These are phyloP conservation scores for Colletotrichum sp. DNA, from an alignment of 2,329 filamentous ascomycete species.

Conservation along the genomic window DNA sequence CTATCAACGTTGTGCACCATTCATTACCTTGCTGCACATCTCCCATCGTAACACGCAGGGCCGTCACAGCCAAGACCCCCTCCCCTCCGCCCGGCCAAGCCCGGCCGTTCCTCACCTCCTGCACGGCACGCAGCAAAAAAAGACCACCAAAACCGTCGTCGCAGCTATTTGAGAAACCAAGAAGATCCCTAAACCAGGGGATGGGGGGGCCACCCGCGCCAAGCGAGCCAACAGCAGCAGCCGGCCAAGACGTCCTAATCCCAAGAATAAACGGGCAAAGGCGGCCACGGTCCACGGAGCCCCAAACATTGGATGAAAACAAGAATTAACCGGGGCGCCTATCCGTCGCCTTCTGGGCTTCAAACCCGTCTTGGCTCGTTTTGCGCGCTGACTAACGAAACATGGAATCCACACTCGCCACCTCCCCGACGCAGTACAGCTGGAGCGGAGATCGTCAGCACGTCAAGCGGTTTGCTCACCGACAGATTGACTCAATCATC, in stretches of 20 bases:
- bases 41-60: not conserved
- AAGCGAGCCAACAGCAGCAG: not conserved
- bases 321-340: not conserved
- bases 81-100: not conserved
- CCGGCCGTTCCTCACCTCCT: not conserved
- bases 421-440: not conserved
- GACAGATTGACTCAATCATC: not conserved
- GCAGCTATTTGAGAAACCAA: not conserved
- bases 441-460: not conserved
- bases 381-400: not conserved
- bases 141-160: not conserved
- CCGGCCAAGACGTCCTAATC: not conserved
- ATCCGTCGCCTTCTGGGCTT: not conserved
- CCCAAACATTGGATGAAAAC: not conserved
- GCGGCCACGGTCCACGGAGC: not conserved
- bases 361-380: not conserved
- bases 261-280: not conserved
- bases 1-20: not conserved
- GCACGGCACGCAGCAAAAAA: not conserved
- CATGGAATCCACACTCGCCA: not conserved
- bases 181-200: not conserved
- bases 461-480: not conserved
- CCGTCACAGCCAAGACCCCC: not conserved
- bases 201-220: not conserved
- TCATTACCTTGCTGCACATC: not conserved